Conservation (phyloP, 495 filamentous ascomycete species). For the Podospora sp. region DNA sequence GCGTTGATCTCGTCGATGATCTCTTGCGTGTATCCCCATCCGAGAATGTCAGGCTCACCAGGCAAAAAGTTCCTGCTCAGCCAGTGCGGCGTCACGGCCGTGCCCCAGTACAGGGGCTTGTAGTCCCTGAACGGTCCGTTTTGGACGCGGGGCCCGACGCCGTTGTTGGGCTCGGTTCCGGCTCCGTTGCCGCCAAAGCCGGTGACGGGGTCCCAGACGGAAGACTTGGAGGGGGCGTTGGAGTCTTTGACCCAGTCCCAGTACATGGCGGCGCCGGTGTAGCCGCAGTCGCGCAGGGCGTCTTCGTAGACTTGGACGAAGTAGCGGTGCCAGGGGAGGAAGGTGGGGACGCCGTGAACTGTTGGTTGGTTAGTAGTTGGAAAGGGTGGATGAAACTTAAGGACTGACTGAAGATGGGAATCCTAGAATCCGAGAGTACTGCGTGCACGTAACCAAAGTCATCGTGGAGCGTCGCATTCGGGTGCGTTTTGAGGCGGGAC, state of each 20-base stretch:
- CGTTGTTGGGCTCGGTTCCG: not conserved
- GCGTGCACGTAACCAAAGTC: slow-evolving; percentile 12
- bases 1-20: not conserved
- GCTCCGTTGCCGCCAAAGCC: slow-evolving; percentile 13
- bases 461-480: slow-evolving; percentile 4
- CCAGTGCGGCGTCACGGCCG: not conserved
- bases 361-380: not conserved
- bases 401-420: not conserved
- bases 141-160: not conserved
- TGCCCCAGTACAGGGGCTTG: not conserved
- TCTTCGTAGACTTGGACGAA: slow-evolving; percentile 8
- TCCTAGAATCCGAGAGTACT: not conserved
- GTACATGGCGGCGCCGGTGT: slow-evolving; percentile 10
- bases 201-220: slow-evolving; percentile 3
- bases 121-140: slow-evolving; percentile 8
- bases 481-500: not conserved
- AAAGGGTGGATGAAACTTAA: not conserved
- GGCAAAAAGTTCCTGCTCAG: slow-evolving; percentile 6
- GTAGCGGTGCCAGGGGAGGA: slow-evolving; percentile 14
- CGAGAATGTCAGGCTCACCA: not conserved
- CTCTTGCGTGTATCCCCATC: not conserved
- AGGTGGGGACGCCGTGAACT: slow-evolving; percentile 5
- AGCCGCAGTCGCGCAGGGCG: slow-evolving; percentile 4
- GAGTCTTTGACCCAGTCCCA: slow-evolving; percentile 13
- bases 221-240: not conserved